Base-by-base conservation (phyloP, 768 basidiomycete genomes). In the Boletus huronensis region DNA sequence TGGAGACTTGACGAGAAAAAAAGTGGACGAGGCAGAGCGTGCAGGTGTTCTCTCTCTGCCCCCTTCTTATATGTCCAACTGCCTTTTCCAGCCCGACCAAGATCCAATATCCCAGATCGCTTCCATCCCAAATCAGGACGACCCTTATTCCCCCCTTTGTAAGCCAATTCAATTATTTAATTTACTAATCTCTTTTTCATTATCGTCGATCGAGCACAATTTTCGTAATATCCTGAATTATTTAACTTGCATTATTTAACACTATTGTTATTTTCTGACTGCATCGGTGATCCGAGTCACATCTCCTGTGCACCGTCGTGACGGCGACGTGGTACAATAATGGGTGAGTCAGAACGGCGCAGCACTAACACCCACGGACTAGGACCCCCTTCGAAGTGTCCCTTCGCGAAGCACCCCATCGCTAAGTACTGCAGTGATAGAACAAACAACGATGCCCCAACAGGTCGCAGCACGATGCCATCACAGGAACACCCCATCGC, bases 171-270 rank as follows among this genome's bases (percentile, higher is more conserved):
- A 64, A 64, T 68, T 69, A 69, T 70, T 70, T 69, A 69, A 70
- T 65, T 70, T 63, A 62, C 53, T n/a, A n/a, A 48, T 28, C 50
- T 50, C 51, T 38, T 55, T 60, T 68, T 68, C 53, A 67, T 69
- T 70, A 72, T 72, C 56, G 67, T 69, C 67, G 67, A 70, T 70
- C 70, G 66, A 66, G 53, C 53, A 58, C 46, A 47, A 6, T 44
- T 61, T 51, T 55, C 55, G 60, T 67, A 61, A 69, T 65, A 38
- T 52, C 36, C 39, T 0, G 16, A 35, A 35, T 51, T 63, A 58
- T 48, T 61, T 57, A 53, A 26, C 19, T 52, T 59, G 46, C 26
- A 23, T 29, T 52, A 38, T 52, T 55, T 57, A 43, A 36, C n/a
- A 11, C 48, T 29, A 26, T 47, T 57, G n/a, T n/a, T n/a, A 40